phyloP scores from a whole-genome alignment of 192 early-diverging fungal species.

The Backusella sp. region DNA sequence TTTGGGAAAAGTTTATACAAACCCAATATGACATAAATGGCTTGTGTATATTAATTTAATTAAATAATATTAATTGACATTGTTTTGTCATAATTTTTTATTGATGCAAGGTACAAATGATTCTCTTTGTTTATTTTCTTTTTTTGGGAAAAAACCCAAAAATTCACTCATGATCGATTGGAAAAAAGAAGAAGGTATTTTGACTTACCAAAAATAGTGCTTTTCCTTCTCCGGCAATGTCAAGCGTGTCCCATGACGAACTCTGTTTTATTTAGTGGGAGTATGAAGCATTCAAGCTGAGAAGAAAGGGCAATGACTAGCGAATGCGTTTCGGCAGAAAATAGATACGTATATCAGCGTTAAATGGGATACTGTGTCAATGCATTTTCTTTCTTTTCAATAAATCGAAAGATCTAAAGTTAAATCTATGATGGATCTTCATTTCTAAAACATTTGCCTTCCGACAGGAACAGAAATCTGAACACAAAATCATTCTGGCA shows the following conservation, averaged over 20 bases:
- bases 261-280: background rate
- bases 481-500: background rate
- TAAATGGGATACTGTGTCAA: background rate
- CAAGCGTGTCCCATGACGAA: background rate
- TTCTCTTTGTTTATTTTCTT: background rate
- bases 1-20: background rate
- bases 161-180: background rate
- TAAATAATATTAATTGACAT: background rate
- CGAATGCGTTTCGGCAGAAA: background rate
- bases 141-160: background rate
- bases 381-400: background rate
- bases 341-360: too few species aligned
- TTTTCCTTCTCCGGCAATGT: conserved; percentile 1
- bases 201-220: background rate
- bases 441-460: background rate
- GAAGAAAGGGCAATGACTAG: background rate
- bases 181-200: background rate
- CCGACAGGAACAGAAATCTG: background rate
- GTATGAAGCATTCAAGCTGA: background rate
- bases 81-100: background rate
- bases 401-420: background rate
- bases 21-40: too few species aligned
- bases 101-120: background rate
- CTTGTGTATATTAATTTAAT: background rate
- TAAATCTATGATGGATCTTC: background rate